Conservation (phyloP, 2,329 filamentous ascomycete genomes). For the Fusarium equiseti region DNA sequence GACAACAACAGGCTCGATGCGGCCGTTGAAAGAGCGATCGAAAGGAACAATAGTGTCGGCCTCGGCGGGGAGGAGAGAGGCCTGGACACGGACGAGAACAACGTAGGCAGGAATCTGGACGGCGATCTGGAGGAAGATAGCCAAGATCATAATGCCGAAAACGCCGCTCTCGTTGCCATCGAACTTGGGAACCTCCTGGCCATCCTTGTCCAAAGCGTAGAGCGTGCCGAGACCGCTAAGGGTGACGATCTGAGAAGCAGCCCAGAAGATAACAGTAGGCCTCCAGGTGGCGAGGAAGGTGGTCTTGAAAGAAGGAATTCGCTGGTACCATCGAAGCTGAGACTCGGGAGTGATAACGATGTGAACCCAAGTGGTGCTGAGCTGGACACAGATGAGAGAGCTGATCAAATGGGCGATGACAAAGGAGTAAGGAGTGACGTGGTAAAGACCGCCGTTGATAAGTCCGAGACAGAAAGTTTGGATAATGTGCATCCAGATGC, state of each 20-base stretch:
- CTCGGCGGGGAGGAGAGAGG: conserved; percentile 84
- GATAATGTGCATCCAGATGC: conserved; percentile 62
- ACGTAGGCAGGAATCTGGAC: conserved; percentile 81
- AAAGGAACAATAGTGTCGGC: conserved; percentile 90
- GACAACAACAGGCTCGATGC: conserved; percentile 79
- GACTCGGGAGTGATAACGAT: conserved; percentile 81
- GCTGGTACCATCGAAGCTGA: conserved; percentile 72
- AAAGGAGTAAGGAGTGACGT: conserved; percentile 60
- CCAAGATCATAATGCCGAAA: conserved; percentile 58
- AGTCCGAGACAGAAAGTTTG: conserved; percentile 55
- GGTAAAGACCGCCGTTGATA: conserved; percentile 58
- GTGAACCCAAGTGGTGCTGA: conserved; percentile 86
- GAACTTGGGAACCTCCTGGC: conserved; percentile 52
- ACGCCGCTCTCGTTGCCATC: conserved; percentile 56
- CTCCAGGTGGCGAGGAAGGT: conserved; percentile 76
- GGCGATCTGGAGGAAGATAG: conserved; percentile 67
- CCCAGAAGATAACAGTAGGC: conserved; percentile 73
- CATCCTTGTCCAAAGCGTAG: conserved; percentile 59
- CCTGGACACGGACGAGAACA: conserved; percentile 84
- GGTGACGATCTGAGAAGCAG: conserved; percentile 64
- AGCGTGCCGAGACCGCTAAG: conserved; percentile 59
- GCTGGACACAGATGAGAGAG: conserved; percentile 71
- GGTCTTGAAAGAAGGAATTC: conserved; percentile 74
- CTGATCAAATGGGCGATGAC: conserved; percentile 57
- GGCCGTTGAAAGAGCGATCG: conserved; percentile 85